Base-by-base conservation (phyloP, 768 basidiomycete genomes). In the Hericium erinaceus region DNA sequence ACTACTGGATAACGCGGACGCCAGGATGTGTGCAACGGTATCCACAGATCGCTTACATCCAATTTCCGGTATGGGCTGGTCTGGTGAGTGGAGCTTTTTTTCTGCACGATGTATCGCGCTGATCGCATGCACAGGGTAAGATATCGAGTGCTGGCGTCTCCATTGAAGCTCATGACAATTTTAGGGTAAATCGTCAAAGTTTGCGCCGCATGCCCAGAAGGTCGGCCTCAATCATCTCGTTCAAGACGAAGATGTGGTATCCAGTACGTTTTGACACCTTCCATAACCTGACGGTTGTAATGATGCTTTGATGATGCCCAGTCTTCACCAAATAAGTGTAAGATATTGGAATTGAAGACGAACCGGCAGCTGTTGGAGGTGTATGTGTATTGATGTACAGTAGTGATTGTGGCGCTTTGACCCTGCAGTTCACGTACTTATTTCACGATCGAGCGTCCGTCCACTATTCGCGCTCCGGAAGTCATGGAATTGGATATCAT, bases 31-130 rank as follows among this genome's bases (percentile, higher is more conserved):
- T 98, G 95, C 71, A 86, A 93, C 67, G 90, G 91, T 52, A 90
- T 97, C 52, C 95, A 97, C 72, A 80, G 92, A 55, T 90, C 90
- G 16, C 77, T 99, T 16, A 89, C 87, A 2, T 75, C 86, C 1
- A 93, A 98, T 67, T 97, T 98, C 78, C 87, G 91, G 60, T 97
- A 95, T 71, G 94, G 84, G 9, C 83, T 98, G 57, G 89, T 98
- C 54, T 99, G 95, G 90, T 90, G 65, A 67, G 84, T 72, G 18
- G 20, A 33, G 9, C 40, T 54, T 41, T 39, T 18, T 49, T 55
- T 3, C 44, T 10, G 22, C 28, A 41, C 24, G 33, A 54, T 60
- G 4, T 26, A 55, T 24, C 54, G 39, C 26, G 15, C n/a, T 26
- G 22, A 12, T 22, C 22, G 33, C 33, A 6, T 33, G 33, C 20